These are phyloP conservation scores for Hydrangea macrophylla DNA, from an alignment of 148 eudicot genomes.

Conservation along the genomic window DNA sequence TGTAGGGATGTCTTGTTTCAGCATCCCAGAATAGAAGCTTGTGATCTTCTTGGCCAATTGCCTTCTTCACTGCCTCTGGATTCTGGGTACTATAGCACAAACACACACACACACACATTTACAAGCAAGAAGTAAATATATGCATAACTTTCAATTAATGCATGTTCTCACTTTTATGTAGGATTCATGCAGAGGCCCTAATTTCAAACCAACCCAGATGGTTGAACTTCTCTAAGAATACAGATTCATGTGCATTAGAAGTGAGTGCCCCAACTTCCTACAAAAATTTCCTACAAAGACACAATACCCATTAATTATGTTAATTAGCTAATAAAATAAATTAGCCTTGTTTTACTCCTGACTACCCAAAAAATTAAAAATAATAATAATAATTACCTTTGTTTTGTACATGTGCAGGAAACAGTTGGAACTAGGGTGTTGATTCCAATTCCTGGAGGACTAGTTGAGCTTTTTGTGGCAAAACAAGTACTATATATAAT, in stretches of 20 bases:
- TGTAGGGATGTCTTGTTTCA: slow-evolving; percentile 65
- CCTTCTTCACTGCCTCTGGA: slow-evolving; percentile 70
- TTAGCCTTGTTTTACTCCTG: no score
- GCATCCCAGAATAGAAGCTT: slow-evolving; percentile 56
- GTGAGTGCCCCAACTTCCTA: slow-evolving; percentile 22
- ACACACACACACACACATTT: not conserved
- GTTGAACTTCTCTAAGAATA: slow-evolving; percentile 58
- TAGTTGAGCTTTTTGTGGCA: slow-evolving; percentile 72
- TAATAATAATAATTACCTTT: no score
- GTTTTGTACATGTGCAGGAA: no score
- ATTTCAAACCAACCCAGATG: slow-evolving; percentile 76
- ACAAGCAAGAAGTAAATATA: not conserved
- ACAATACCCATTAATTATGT: not conserved
- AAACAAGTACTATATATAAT: slow-evolving; percentile 52
- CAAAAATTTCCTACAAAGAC: not conserved
- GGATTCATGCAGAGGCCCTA: slow-evolving; percentile 63
- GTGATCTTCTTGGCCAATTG: slow-evolving; percentile 65
- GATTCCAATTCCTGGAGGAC: slow-evolving; percentile 70
- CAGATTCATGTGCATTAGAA: slow-evolving; percentile 37
- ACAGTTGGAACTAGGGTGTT: slow-evolving; percentile 62
- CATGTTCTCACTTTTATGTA: slow-evolving; percentile 19
- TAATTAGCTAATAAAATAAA: not conserved
- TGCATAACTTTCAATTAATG: not conserved
- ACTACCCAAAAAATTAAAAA: no score
- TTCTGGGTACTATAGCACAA: slow-evolving; percentile 44